Evolutionary conservation across 805 yeast species (phyloP), one percentile per base, ranked within the genome.

Genomic region (Zygoascus flipseniorum): DNA sequence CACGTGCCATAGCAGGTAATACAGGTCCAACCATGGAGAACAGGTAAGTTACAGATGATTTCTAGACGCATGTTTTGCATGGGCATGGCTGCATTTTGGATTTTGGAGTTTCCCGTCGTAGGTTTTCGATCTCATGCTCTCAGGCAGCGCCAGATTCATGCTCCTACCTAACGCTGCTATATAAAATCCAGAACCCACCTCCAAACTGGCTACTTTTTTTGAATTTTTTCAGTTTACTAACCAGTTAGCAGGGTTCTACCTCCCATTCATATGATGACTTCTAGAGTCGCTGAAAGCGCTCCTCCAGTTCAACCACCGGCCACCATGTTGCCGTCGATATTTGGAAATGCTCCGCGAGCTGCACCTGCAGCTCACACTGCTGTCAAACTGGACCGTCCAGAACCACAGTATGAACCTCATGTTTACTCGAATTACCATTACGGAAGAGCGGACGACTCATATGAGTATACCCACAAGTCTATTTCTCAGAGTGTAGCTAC

Each of bases 171-270:
- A 35, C 6, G 28, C 28, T 23, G 28, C 3, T 3, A 23, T 23
- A 23, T 23, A 23, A 23, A 23, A 23, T 23, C 28, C 28, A 6
- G 6, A 23, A 23, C 8, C 39, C 13, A 5, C 16, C 39, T n/a
- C 8, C 8, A 8, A 3, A 35, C 39, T n/a, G 16, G 4, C 39
- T 11, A 13, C 8, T n/a, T n/a, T 35, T 35, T 35, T 13, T 35
- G 39, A 10, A 13, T 35, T 5, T 4, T 35, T 35, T 3, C 8
- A 3, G 4, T 35, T 35, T 42, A 42, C 44, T 42, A 42, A 42
- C 44, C 5, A 37, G 8, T 31, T 20, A 18, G 19, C 37, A 46
- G 49, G n/a, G 43, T 50, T 19, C 49, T 50, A n/a, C 53, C 53
- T 10, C 47, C 53, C 11, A 50, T 50, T 18, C 28, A 44, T 19